phyloP scores from a whole-genome alignment of 768 basidiomycete genomes.

The Auriscalpium microsporum region DNA sequence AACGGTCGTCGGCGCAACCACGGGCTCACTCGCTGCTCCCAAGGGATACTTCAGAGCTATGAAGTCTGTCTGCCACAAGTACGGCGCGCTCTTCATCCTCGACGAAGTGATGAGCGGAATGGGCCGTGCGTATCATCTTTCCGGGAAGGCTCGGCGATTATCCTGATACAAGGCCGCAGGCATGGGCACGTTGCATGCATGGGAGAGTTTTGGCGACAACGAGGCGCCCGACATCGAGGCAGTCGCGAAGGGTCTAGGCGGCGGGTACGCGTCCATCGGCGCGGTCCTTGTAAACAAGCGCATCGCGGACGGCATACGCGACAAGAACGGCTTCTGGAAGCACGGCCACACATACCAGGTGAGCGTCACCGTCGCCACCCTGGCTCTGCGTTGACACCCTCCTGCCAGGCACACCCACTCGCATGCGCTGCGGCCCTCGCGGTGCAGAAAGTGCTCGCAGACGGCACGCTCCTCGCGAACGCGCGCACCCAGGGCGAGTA shows the following conservation, averaged over 20 bases:
- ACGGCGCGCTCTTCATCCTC: constrained; percentile 65
- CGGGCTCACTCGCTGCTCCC: constrained; percentile 67
- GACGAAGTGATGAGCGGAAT: constrained; percentile 94
- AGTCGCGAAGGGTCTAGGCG: constrained; percentile 83
- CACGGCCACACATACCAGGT: constrained; percentile 86
- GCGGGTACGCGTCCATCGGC: constrained; percentile 82
- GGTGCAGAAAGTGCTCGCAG: constrained; percentile 63
- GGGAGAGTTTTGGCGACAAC: constrained; percentile 78
- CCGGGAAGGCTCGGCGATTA: not conserved
- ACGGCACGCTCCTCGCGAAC: constrained; percentile 64
- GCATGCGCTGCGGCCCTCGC: constrained; percentile 75
- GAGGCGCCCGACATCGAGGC: constrained; percentile 79
- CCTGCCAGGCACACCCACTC: constrained; percentile 55
- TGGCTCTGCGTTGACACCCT: not conserved
- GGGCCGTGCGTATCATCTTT: constrained; percentile 52
- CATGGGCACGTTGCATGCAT: constrained; percentile 81
- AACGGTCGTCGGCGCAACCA: constrained; percentile 82
- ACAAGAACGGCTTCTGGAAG: constrained; percentile 65
- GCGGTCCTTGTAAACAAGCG: constrained; percentile 70
- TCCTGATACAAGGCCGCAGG: constrained; percentile 32
- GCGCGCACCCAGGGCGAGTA: constrained; percentile 52
- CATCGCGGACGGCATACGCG: constrained; percentile 61
- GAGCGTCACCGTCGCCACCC: constrained; percentile 6
- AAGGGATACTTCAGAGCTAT: constrained; percentile 83
- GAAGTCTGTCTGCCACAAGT: constrained; percentile 75